These are phyloP conservation scores for Eucalyptus brandiana DNA, from an alignment of 345 rosid genomes.

Conservation along the genomic window DNA sequence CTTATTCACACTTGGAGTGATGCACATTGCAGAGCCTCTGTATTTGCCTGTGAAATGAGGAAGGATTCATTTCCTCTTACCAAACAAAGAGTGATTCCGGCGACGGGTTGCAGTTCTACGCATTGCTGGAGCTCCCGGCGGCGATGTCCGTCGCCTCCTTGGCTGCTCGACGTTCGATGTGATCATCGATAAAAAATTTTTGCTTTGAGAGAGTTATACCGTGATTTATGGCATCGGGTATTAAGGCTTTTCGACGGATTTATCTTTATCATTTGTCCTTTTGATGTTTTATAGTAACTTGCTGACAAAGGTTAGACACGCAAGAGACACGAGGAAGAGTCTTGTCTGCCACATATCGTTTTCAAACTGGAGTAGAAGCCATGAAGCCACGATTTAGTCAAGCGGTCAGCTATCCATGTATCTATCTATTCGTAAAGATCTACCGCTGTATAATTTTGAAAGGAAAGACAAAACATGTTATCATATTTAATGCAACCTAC, in stretches of 20 bases:
- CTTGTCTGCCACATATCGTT: background rate
- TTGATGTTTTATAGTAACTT: background rate
- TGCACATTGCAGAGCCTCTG: background rate
- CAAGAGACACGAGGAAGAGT: background rate
- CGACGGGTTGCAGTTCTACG: background rate
- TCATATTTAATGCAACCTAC: background rate
- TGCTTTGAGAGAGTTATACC: background rate
- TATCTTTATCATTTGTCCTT: background rate
- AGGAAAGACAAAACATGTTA: background rate
- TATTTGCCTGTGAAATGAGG: background rate
- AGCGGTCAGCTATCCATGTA: background rate
- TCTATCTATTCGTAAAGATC: background rate
- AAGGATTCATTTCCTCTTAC: background rate
- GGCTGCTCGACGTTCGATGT: background rate
- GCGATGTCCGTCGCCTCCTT: background rate
- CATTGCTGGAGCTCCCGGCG: background rate
- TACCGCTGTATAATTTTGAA: background rate
- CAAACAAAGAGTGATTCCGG: background rate
- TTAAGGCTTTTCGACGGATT: background rate
- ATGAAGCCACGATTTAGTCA: background rate
- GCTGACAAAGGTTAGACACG: background rate
- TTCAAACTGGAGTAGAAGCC: background rate
- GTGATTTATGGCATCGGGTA: background rate
- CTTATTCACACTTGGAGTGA: background rate
- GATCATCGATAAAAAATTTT: background rate